Conservation (phyloP, 192 early-diverging fungal species). For the Cetraspora pellucida region DNA sequence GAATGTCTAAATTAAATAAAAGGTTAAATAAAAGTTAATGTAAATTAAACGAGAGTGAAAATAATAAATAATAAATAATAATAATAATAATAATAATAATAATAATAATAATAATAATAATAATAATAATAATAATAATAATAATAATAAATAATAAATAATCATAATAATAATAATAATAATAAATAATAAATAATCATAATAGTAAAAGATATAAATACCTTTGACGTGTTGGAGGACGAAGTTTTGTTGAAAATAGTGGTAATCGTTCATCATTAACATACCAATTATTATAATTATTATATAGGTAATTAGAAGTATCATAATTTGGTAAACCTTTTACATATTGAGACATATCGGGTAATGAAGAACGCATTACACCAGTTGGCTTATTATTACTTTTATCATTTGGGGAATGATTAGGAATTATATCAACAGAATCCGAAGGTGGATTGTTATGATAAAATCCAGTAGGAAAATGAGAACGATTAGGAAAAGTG, state of each 20-base stretch:
- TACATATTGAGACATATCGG: conserved; percentile 24
- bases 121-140: no score
- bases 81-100: no score
- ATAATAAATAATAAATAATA: no score
- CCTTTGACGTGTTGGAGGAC: not conserved
- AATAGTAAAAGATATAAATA: not conserved
- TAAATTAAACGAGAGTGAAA: no score
- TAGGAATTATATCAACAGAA: not conserved
- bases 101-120: no score
- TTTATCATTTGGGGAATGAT: not conserved
- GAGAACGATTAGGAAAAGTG: conserved; percentile 9
- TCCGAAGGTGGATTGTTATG: conserved; percentile 3
- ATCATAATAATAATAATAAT: no score
- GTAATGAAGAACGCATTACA: conserved; percentile 24
- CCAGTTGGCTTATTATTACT: conserved; percentile 21
- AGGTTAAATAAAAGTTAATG: no score
- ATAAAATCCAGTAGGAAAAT: not conserved
- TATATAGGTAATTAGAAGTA: conserved; percentile 12
- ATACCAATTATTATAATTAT: conserved; percentile 21
- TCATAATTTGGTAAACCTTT: conserved; percentile 28
- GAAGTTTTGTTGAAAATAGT: conserved; percentile 22
- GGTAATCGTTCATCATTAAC: conserved; percentile 17
- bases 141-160: no score
- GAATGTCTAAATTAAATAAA: not conserved
- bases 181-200: no score